Percentiles rank a stretch among this genome's conserved stretches.
phyloP scores from a whole-genome alignment of 1,284 basidiomycete species.

The Cryptococcus floricola region DNA sequence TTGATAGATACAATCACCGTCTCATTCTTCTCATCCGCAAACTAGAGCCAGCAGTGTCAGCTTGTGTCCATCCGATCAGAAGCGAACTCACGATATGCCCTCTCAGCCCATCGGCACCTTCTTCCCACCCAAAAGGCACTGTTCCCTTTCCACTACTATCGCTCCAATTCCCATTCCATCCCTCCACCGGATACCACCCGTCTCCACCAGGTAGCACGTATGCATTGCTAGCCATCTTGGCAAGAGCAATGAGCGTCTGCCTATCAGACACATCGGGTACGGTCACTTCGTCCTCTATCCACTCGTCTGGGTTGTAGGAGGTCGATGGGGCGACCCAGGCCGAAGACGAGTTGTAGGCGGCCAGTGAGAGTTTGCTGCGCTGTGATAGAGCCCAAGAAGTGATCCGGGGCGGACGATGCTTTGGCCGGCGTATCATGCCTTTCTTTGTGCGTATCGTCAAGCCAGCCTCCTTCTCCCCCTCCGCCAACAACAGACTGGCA shows the following conservation, averaged over 20 bases:
- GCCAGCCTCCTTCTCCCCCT: constrained; percentile 2
- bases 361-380: constrained; percentile 10
- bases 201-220: constrained; percentile 62
- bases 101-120: constrained; percentile 77
- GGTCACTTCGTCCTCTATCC: constrained; percentile 54
- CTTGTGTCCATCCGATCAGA: background rate
- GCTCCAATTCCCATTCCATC: constrained; percentile 58
- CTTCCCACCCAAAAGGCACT: constrained; percentile 87
- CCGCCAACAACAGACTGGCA: too few species aligned
- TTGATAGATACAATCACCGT: constrained; percentile 90
- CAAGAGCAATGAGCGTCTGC: constrained; percentile 72
- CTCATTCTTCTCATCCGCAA: constrained; percentile 75
- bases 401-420: constrained; percentile 33
- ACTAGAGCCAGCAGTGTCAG: constrained; percentile 42
- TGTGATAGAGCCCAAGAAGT: constrained; percentile 35
- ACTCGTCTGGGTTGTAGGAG: constrained; percentile 32
- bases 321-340: constrained; percentile 34
- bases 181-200: constrained; percentile 70
- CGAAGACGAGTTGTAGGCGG: background rate
- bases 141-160: too few species aligned
- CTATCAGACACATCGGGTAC: constrained; percentile 65
- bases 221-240: constrained; percentile 93
- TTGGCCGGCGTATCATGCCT: constrained; percentile 36
- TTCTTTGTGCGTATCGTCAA: constrained; percentile 32
- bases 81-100: constrained; percentile 64